Percentiles rank a stretch among this genome's conserved stretches.
phyloP scores from a whole-genome alignment of 768 basidiomycete species.

The Cantharellus anzutake region DNA sequence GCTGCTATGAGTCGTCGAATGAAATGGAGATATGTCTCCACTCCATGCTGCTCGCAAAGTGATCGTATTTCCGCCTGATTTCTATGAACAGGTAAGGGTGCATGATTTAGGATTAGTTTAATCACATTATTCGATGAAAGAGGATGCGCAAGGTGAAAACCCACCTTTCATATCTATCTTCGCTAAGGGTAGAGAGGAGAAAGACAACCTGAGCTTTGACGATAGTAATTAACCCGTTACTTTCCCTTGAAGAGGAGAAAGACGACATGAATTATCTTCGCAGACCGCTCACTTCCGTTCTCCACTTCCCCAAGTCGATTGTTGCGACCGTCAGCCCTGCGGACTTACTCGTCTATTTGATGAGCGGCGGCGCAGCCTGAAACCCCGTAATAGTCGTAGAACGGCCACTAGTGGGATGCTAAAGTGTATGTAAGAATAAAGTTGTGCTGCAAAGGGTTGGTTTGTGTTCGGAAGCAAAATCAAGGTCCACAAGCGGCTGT shows the following conservation, averaged over 20 bases:
- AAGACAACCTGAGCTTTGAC: constrained; percentile 97
- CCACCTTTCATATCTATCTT: constrained; percentile 74
- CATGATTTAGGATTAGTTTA: no score
- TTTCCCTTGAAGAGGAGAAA: not conserved
- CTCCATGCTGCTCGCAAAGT: constrained; percentile 86
- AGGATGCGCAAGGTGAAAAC: not conserved
- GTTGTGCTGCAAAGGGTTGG: no score
- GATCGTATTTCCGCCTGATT: constrained; percentile 90
- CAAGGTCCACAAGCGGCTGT: no score
- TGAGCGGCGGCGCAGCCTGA: no score
- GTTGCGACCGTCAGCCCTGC: no score
- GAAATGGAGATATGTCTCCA: constrained; percentile 95
- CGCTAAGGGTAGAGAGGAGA: constrained; percentile 84
- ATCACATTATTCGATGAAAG: no score
- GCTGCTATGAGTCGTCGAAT: constrained; percentile 88
- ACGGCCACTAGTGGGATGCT: no score
- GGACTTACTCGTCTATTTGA: no score
- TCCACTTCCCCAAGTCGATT: not conserved
- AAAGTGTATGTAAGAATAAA: no score
- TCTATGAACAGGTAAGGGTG: constrained; percentile 13
- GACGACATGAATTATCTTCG: not conserved
- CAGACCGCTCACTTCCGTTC: not conserved
- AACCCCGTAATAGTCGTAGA: no score
- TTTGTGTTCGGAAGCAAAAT: no score
- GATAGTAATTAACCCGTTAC: constrained; percentile 45